These are phyloP conservation scores for Coemansia sp. DNA, from an alignment of 192 early-diverging fungal genomes.

Conservation along the genomic window DNA sequence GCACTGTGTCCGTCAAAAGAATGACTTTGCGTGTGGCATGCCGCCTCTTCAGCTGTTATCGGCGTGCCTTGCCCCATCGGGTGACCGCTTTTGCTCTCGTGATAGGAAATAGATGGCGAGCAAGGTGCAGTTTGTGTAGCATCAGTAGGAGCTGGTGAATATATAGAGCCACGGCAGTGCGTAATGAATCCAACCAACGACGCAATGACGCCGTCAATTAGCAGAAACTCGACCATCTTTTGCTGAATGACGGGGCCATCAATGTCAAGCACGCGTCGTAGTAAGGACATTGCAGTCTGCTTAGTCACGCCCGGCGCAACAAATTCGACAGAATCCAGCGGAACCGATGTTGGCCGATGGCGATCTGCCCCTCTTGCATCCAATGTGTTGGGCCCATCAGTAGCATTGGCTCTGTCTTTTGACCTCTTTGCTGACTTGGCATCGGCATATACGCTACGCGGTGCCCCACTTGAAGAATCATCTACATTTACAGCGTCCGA, in stretches of 20 bases:
- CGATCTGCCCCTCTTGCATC: conserved; percentile 7
- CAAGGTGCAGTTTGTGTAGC: conserved; percentile 34
- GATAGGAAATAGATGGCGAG: conserved; percentile 29
- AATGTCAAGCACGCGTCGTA: conserved; percentile 53
- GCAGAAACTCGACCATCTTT: conserved; percentile 57
- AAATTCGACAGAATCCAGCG: conserved; percentile 45
- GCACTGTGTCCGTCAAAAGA: background rate
- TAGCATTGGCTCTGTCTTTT: background rate
- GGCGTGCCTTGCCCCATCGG: background rate
- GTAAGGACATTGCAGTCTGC: conserved; percentile 44
- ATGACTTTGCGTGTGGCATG: conserved; percentile 5
- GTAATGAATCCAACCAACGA: conserved; percentile 54
- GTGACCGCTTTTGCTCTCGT: conserved; percentile 1
- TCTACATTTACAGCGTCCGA: background rate
- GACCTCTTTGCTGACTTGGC: background rate
- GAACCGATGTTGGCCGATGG: conserved; percentile 28
- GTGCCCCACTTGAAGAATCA: background rate
- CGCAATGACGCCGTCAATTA: conserved; percentile 55
- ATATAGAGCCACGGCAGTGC: conserved; percentile 45
- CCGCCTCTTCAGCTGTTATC: background rate
- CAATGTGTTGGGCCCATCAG: background rate
- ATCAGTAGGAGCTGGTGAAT: conserved; percentile 23
- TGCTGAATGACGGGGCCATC: conserved; percentile 52
- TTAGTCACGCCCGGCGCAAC: conserved; percentile 53
- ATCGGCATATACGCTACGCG: background rate